A percentile compares a stretch with the other conserved stretches of the same genome.
Evolutionary conservation across 495 filamentous ascomycete genomes (phyloP).

Genomic region (Talaromyces adpressus): DNA sequence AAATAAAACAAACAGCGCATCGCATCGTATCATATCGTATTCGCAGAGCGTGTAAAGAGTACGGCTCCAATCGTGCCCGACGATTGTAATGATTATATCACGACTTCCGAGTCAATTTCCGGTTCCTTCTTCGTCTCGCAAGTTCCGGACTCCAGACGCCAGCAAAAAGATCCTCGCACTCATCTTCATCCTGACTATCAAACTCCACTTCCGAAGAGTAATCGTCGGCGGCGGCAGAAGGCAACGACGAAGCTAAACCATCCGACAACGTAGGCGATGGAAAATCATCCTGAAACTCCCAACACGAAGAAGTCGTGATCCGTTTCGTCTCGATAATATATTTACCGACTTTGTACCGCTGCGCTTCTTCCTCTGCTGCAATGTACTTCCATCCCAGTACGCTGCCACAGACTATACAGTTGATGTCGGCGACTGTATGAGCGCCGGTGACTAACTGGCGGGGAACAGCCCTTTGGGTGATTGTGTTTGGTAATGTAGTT

Average conservation of each 20-base stretch:
- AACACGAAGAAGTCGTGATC: conserved; percentile 56
- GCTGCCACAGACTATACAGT: conserved; percentile 54
- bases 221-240: not conserved
- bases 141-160: conserved; percentile 74
- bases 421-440: conserved; percentile 54
- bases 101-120: conserved; percentile 25
- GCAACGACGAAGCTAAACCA: not conserved
- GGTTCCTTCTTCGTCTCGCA: conserved; percentile 57
- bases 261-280: not conserved
- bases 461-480: conserved; percentile 53
- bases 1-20: not conserved
- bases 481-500: conserved; percentile 46
- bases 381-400: conserved; percentile 94
- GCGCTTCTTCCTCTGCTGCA: conserved; percentile 68
- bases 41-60: not conserved
- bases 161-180: conserved; percentile 89
- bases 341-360: conserved; percentile 91
- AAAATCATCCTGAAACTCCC: conserved; percentile 48
- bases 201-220: conserved; percentile 48
- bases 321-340: conserved; percentile 88
- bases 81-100: not conserved
- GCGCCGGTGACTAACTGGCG: conserved; percentile 72
- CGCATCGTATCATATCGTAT: not conserved
- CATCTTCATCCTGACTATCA: conserved; percentile 87
- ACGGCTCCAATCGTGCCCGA: not conserved